Conservation (phyloP, 257 asterid genomes). For the Echites panduratus region DNA sequence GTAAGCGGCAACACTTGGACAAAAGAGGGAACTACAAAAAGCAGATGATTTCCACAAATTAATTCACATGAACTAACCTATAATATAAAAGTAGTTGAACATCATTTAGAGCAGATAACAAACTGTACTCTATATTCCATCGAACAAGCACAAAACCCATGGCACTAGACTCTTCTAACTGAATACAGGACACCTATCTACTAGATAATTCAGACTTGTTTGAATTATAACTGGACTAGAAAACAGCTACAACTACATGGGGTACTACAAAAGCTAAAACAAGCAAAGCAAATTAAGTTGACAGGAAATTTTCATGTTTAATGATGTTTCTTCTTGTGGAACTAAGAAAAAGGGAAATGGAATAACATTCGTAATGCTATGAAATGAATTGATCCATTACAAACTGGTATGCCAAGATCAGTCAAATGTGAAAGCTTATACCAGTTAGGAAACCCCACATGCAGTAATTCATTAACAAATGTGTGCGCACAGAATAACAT, state of each 20-base stretch:
- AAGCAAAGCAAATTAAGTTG: background rate
- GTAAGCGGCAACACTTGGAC: constrained; percentile 62
- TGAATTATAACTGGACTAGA: background rate
- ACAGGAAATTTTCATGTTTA: background rate
- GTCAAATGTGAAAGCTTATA: background rate
- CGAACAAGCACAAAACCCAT: too few relatives aligned
- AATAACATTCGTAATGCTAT: background rate
- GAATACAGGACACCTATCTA: background rate
- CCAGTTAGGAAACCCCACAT: too few relatives aligned
- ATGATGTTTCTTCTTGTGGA: background rate
- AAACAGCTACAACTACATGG: too few relatives aligned
- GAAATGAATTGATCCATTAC: background rate
- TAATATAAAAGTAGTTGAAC: background rate
- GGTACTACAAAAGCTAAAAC: background rate
- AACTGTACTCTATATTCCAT: background rate
- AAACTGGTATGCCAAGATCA: background rate
- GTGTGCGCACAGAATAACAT: background rate
- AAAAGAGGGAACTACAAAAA: constrained; percentile 68
- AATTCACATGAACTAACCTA: too few relatives aligned
- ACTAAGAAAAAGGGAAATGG: background rate
- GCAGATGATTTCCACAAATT: background rate
- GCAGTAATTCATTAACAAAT: background rate
- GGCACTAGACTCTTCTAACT: background rate
- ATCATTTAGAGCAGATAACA: background rate
- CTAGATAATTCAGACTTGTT: background rate